Conservation (phyloP, 208 protist genomes). For the Acanthamoeba triangularis region DNA sequence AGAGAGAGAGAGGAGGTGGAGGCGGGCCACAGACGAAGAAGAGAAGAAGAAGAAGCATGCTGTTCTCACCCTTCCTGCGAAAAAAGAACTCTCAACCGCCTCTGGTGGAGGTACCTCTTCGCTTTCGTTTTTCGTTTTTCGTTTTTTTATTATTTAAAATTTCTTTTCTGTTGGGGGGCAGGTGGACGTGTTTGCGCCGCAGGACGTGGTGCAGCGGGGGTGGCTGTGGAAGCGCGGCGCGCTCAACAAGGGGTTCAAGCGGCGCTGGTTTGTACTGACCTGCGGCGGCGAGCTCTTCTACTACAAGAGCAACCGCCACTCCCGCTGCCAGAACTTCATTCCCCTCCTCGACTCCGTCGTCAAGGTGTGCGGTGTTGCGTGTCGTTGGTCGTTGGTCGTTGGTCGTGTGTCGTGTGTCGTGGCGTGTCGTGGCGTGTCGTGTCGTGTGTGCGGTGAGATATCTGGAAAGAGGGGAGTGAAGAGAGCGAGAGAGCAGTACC, state of each 20-base stretch:
- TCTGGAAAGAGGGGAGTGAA: too few relatives aligned
- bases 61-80: too few relatives aligned
- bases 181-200: background rate
- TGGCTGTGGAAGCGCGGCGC: constrained; percentile 13
- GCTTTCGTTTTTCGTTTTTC: too few relatives aligned
- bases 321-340: background rate
- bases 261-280: background rate
- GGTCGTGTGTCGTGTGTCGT: background rate
- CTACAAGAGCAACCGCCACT: background rate
- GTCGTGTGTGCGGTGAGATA: too few relatives aligned
- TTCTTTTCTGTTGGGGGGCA: background rate
- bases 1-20: too few relatives aligned
- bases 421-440: too few relatives aligned
- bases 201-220: background rate
- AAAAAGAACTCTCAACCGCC: too few relatives aligned
- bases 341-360: constrained; percentile 5
- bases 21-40: too few relatives aligned
- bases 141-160: too few relatives aligned
- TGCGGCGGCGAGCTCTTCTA: background rate
- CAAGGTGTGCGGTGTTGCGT: background rate
- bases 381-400: background rate
- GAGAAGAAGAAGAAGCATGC: too few relatives aligned
- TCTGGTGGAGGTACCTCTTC: too few relatives aligned
- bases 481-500: too few relatives aligned
- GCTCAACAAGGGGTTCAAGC: background rate